phyloP scores from a whole-genome alignment of 2,329 filamentous ascomycete genomes.

The Penicillium sp. region DNA sequence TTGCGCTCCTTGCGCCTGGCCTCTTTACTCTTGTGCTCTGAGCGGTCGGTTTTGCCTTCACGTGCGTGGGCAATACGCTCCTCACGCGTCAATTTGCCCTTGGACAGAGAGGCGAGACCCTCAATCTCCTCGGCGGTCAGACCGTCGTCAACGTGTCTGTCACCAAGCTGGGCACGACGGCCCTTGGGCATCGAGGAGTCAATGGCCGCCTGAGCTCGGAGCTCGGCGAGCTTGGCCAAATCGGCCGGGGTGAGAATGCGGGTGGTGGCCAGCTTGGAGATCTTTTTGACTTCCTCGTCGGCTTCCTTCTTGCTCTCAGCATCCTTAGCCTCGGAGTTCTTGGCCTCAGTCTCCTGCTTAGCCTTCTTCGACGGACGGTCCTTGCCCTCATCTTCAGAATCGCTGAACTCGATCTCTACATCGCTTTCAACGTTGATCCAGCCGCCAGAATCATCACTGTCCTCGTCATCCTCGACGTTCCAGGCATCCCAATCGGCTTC shows the following conservation, averaged over 20 bases:
- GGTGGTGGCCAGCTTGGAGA: conserved; percentile 74
- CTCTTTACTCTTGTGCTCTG: conserved; percentile 81
- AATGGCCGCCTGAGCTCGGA: conserved; percentile 71
- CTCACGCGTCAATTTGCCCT: conserved; percentile 80
- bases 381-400: conserved; percentile 69
- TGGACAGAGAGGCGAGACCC: conserved; percentile 69
- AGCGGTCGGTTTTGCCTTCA: conserved; percentile 74
- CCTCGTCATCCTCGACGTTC: conserved; percentile 59
- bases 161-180: conserved; percentile 46
- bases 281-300: conserved; percentile 34
- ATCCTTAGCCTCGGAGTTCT: conserved; percentile 37
- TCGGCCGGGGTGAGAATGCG: conserved; percentile 94
- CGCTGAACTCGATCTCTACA: conserved; percentile 69
- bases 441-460: conserved; percentile 72
- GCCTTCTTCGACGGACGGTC: conserved; percentile 62
- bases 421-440: conserved; percentile 92
- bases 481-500: conserved; percentile 59
- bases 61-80: conserved; percentile 80
- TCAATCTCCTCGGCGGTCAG: conserved; percentile 91
- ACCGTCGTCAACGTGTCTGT: conserved; percentile 77
- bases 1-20: conserved; percentile 85
- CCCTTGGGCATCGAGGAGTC: conserved; percentile 57
- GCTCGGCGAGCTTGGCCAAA: conserved; percentile 87
- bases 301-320: conserved; percentile 24
- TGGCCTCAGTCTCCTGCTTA: conserved; percentile 47